Conservation (phyloP, 148 eudicot species). For the Vaccinium macrocarpon region DNA sequence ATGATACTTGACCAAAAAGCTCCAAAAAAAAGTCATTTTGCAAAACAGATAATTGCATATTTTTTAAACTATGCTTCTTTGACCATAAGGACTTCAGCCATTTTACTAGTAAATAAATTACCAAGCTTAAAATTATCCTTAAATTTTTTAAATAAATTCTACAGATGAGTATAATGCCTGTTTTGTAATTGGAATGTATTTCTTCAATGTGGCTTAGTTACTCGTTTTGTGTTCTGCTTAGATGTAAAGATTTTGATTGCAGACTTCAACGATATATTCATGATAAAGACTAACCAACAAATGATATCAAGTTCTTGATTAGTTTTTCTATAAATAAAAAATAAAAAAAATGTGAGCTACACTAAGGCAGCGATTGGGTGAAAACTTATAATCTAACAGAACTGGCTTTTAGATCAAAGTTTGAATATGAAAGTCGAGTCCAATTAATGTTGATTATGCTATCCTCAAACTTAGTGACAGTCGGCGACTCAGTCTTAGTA, state of each 20-base stretch:
- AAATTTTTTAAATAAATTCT: background rate
- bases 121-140: background rate
- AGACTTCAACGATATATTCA: background rate
- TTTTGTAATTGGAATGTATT: background rate
- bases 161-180: background rate
- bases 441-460: too few species aligned
- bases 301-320: too few species aligned
- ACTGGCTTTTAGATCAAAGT: too few species aligned
- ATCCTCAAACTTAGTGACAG: too few species aligned
- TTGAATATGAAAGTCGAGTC: too few species aligned
- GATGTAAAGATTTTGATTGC: background rate
- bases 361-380: too few species aligned
- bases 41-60: background rate
- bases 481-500: too few species aligned
- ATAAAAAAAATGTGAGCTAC: too few species aligned
- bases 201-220: background rate
- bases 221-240: background rate
- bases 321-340: too few species aligned
- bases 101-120: background rate
- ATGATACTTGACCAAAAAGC: conserved; percentile 8
- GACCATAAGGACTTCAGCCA: background rate
- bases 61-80: background rate
- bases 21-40: background rate
- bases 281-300: too few species aligned
- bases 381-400: too few species aligned